A percentile compares a stretch with the other conserved stretches of the same genome.
These are phyloP conservation scores for Leccinum boreale DNA, from an alignment of 768 basidiomycete species.

Conservation along the genomic window DNA sequence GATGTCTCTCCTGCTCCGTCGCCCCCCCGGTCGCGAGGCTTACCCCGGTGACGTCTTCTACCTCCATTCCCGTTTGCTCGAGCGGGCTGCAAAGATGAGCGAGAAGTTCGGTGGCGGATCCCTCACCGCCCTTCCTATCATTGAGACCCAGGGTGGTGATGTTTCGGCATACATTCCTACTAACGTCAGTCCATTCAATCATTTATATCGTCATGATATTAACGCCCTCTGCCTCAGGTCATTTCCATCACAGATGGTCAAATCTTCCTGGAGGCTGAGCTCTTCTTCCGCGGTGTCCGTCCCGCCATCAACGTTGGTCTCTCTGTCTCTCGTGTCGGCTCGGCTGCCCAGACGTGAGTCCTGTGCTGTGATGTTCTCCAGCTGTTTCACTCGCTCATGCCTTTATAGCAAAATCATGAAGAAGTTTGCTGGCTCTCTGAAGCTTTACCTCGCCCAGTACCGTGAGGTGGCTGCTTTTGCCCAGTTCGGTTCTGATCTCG, in stretches of 20 bases:
- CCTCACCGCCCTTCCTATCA: constrained; percentile 97
- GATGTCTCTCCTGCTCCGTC: constrained; percentile 99
- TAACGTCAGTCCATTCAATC: constrained; percentile 50
- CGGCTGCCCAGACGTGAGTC: constrained; percentile 96
- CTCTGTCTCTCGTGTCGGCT: constrained; percentile 99
- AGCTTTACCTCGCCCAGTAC: constrained; percentile 99
- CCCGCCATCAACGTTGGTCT: constrained; percentile 99
- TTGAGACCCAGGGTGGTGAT: constrained; percentile 99
- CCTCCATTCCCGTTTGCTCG: constrained; percentile 99
- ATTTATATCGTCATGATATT: neutral
- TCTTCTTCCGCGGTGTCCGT: constrained; percentile 99
- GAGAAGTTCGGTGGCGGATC: constrained; percentile 99
- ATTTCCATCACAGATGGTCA: constrained; percentile 99
- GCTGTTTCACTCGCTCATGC: neutral
- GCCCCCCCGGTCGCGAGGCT: constrained; percentile 99
- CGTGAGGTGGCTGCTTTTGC: constrained; percentile 99
- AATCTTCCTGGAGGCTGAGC: constrained; percentile 99
- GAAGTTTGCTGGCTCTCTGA: constrained; percentile 99
- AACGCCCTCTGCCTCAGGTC: constrained; percentile 51
- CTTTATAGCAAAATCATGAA: constrained; percentile 91
- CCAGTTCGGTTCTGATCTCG: constrained; percentile 99
- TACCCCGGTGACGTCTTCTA: constrained; percentile 99
- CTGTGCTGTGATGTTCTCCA: neutral
- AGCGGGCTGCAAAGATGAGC: constrained; percentile 99
- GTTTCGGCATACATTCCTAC: constrained; percentile 99